phyloP scores from a whole-genome alignment of 768 basidiomycete genomes.

The Boletus rubropictus region DNA sequence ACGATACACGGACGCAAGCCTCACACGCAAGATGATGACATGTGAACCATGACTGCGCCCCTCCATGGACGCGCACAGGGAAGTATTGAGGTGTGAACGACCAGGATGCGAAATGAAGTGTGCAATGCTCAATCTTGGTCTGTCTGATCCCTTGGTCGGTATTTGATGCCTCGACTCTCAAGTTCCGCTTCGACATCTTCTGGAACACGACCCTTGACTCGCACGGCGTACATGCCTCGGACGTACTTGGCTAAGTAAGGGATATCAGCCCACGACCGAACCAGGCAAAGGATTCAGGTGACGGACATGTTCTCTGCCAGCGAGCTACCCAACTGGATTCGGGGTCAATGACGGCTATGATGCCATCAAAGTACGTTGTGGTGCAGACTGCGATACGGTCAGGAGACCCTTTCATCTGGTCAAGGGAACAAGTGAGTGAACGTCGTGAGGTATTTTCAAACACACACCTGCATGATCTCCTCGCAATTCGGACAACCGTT shows the following conservation, averaged over 20 bases:
- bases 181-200: conserved; percentile 82
- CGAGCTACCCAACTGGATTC: conserved; percentile 91
- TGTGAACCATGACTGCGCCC: conserved; percentile 8
- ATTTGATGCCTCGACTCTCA: conserved; percentile 70
- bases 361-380: conserved; percentile 87
- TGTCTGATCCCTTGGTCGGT: conserved; percentile 78
- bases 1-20: neutral
- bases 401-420: conserved; percentile 79
- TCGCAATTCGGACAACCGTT: conserved; percentile 97
- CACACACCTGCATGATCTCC: conserved; percentile 79
- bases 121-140: conserved; percentile 52
- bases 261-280: conserved; percentile 1
- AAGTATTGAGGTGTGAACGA: neutral
- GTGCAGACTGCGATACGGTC: conserved; percentile 86
- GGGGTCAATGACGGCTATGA: conserved; percentile 81
- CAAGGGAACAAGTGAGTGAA: neutral
- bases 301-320: conserved; percentile 91
- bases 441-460: neutral
- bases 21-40: conserved; percentile 10
- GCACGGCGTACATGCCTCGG: conserved; percentile 89
- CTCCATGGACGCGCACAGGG: neutral
- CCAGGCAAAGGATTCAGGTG: neutral
- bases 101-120: neutral
- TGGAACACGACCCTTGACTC: conserved; percentile 79
- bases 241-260: conserved; percentile 71